phyloP scores from a whole-genome alignment of 2,329 filamentous ascomycete genomes.

The Penicillium crustosum region DNA sequence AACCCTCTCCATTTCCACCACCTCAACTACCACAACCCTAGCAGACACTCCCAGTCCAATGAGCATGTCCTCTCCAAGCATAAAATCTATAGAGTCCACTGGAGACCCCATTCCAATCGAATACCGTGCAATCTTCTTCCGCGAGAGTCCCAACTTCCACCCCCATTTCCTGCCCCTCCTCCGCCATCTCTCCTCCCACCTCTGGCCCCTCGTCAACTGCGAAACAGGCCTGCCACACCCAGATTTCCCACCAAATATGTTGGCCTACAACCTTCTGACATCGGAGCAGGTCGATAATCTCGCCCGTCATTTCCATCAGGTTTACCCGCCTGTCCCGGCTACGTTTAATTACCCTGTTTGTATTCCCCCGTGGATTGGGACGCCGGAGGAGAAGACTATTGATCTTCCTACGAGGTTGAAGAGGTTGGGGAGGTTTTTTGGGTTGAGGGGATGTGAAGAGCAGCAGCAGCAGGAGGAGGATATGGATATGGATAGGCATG shows the following conservation, averaged over 20 bases:
- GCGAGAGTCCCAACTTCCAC: not conserved
- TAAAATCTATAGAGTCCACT: not conserved
- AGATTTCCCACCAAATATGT: constrained; percentile 38
- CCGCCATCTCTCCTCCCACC: constrained; percentile 30
- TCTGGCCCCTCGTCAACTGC: constrained; percentile 40
- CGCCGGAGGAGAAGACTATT: constrained; percentile 17
- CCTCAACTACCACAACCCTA: not conserved
- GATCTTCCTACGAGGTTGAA: constrained; percentile 41
- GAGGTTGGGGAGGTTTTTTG: constrained; percentile 47
- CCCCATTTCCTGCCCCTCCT: constrained; percentile 20
- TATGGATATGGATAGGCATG: not conserved
- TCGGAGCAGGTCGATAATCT: constrained; percentile 43
- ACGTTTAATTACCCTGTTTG: constrained; percentile 38
- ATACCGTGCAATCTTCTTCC: not conserved
- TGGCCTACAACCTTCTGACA: constrained; percentile 46
- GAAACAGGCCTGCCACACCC: constrained; percentile 39
- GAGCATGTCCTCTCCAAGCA: not conserved
- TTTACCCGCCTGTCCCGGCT: constrained; percentile 34
- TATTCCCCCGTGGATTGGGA: constrained; percentile 34
- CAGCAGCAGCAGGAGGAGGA: not conserved
- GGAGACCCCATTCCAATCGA: not conserved
- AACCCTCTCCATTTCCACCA: not conserved
- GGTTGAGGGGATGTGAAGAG: constrained; percentile 38
- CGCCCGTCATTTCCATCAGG: constrained; percentile 45
- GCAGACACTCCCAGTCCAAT: not conserved